These are phyloP conservation scores for Elaeis oleifera DNA, from an alignment of 202 grass and related monocot genomes.

Conservation along the genomic window DNA sequence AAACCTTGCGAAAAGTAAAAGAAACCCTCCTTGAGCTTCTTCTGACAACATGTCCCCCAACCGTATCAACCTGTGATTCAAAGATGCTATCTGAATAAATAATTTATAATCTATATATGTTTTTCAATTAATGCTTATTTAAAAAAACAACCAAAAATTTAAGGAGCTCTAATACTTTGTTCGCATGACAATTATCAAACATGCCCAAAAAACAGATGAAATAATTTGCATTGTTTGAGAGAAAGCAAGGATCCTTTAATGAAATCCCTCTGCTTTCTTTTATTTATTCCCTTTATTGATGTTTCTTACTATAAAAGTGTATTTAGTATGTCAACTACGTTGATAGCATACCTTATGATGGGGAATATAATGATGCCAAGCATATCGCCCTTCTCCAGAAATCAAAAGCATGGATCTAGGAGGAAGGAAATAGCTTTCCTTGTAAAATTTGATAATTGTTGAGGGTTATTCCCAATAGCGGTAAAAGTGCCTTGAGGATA, in stretches of 20 bases:
- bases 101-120: too few species aligned
- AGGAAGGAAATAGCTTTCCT: conserved; percentile 75
- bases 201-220: conserved; percentile 2
- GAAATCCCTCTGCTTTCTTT: too few species aligned
- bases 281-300: too few species aligned
- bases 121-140: too few species aligned
- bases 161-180: too few species aligned
- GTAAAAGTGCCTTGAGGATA: conserved; percentile 49
- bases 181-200: too few species aligned
- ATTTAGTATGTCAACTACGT: too few species aligned
- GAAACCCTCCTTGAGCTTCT: conserved; percentile 73
- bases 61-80: conserved; percentile 46
- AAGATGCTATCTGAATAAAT: too few species aligned
- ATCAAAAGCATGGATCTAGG: conserved; percentile 75
- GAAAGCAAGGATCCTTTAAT: not conserved
- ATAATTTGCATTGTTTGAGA: conserved; percentile 6
- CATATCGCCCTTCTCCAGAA: conserved; percentile 90
- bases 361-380: conserved; percentile 97
- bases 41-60: conserved; percentile 51
- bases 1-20: conserved; percentile 89
- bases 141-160: too few species aligned
- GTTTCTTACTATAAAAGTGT: too few species aligned
- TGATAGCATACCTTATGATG: conserved; percentile 70
- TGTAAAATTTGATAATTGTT: conserved; percentile 28
- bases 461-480: conserved; percentile 20